Percentiles rank a stretch among this genome's conserved stretches.
phyloP scores from a whole-genome alignment of 495 filamentous ascomycete genomes.

The Lasiosphaeria hispida region DNA sequence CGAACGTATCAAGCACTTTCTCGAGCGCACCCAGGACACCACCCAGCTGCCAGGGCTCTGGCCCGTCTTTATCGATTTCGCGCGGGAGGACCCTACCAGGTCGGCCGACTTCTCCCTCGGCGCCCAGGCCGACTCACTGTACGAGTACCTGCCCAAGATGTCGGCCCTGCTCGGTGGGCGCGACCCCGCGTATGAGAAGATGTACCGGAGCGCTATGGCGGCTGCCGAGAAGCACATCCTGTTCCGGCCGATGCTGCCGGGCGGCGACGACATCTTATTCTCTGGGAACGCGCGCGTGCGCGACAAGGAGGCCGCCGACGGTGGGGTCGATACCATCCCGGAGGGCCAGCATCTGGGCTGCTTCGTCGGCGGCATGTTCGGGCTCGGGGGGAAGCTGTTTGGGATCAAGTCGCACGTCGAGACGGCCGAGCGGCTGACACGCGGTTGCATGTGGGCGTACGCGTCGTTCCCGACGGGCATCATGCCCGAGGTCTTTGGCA shows the following conservation, averaged over 20 bases:
- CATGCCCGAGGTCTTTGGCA: constrained; percentile 75
- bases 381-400: constrained; percentile 74
- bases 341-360: constrained; percentile 55
- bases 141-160: constrained; percentile 83
- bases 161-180: constrained; percentile 38
- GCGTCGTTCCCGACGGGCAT: constrained; percentile 72
- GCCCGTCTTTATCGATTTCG: constrained; percentile 38
- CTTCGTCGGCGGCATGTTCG: constrained; percentile 88
- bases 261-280: constrained; percentile 64
- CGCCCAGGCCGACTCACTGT: constrained; percentile 76
- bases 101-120: constrained; percentile 64
- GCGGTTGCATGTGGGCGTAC: constrained; percentile 89
- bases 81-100: constrained; percentile 22
- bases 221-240: constrained; percentile 61
- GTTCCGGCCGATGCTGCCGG: constrained; percentile 60
- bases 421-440: constrained; percentile 69
- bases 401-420: constrained; percentile 63
- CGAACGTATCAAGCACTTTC: constrained; percentile 70
- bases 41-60: constrained; percentile 67
- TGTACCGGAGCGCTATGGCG: constrained; percentile 55
- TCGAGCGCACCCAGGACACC: constrained; percentile 63
- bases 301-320: background rate
- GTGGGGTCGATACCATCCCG: constrained; percentile 25
- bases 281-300: constrained; percentile 37
- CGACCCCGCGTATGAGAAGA: constrained; percentile 33